Evolutionary conservation across 495 filamentous ascomycete species (phyloP).

Genomic region (Lasiosphaeris hirsuta): DNA sequence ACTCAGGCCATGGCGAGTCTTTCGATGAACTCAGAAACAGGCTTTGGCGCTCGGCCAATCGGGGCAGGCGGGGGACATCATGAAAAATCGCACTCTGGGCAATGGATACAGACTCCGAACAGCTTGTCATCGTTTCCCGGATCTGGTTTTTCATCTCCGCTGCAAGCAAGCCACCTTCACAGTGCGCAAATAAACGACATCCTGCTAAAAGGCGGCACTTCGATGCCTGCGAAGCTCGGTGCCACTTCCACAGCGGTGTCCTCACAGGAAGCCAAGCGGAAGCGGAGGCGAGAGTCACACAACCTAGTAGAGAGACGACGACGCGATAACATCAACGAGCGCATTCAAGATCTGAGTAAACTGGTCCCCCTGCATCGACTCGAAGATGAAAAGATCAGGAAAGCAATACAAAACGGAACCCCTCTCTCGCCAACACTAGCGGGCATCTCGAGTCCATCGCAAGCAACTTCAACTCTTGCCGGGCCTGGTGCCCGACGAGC

Average conservation of each 20-base stretch:
- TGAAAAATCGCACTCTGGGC: slow-evolving; percentile 75
- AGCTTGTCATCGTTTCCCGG: slow-evolving; percentile 77
- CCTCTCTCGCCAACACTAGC: slow-evolving; percentile 77
- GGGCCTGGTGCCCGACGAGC: slow-evolving; percentile 81
- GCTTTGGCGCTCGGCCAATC: slow-evolving; percentile 71
- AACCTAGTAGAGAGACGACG: slow-evolving; percentile 93
- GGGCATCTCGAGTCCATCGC: slow-evolving; percentile 56
- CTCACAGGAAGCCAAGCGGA: slow-evolving; percentile 87
- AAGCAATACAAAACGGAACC: slow-evolving; percentile 86
- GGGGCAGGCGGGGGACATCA: slow-evolving; percentile 62
- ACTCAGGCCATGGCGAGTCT: slow-evolving; percentile 45
- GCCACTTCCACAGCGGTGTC: slow-evolving; percentile 48
- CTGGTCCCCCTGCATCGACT: slow-evolving; percentile 89
- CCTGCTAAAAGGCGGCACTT: slow-evolving; percentile 51
- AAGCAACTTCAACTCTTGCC: slow-evolving; percentile 85
- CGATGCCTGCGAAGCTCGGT: slow-evolving; percentile 54
- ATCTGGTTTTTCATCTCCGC: slow-evolving; percentile 74
- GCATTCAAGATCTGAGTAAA: slow-evolving; percentile 92
- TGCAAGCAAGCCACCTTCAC: slow-evolving; percentile 42
- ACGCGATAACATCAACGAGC: slow-evolving; percentile 97
- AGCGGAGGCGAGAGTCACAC: slow-evolving; percentile 87
- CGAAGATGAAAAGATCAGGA: slow-evolving; percentile 95
- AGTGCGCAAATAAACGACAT: slow-evolving; percentile 49
- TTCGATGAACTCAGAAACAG: slow-evolving; percentile 34
- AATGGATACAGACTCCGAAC: slow-evolving; percentile 74